These are phyloP conservation scores for Nigrograna mackinnonii DNA, from an alignment of 2,329 filamentous ascomycete species.

Conservation along the genomic window DNA sequence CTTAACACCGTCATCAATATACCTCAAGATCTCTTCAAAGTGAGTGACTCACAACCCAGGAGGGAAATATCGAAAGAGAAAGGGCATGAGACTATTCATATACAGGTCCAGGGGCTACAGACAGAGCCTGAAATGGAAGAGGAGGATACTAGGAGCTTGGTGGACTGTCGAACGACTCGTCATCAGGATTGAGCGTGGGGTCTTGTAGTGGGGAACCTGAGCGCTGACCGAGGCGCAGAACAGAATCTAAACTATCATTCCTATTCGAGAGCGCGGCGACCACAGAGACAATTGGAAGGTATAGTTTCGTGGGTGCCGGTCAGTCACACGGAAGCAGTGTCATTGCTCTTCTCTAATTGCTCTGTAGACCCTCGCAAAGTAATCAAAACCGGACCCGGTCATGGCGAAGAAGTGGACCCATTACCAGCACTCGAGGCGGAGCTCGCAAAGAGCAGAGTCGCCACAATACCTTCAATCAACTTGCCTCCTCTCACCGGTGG, in stretches of 20 bases:
- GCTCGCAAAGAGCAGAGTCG: conserved; percentile 76
- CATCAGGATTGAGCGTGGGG: too few species aligned
- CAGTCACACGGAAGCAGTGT: conserved; percentile 32
- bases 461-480: conserved; percentile 78
- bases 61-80: too few species aligned
- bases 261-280: conserved; percentile 93
- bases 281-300: conserved; percentile 89
- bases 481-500: conserved; percentile 88
- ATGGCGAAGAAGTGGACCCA: conserved; percentile 83
- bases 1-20: conserved; percentile 91
- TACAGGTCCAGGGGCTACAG: too few species aligned
- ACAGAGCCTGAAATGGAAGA: too few species aligned
- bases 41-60: conserved; percentile 49
- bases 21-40: conserved; percentile 84
- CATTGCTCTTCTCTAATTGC: too few species aligned
- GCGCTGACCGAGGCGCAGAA: conserved; percentile 36
- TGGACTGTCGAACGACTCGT: too few species aligned
- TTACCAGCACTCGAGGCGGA: conserved; percentile 81
- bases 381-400: conserved; percentile 83
- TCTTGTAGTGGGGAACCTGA: not conserved
- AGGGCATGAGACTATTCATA: too few species aligned
- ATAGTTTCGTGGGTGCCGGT: conserved; percentile 91
- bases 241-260: conserved; percentile 79
- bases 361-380: conserved; percentile 74
- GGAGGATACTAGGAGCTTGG: too few species aligned